Percentiles rank a stretch among this genome's conserved stretches.
These are phyloP conservation scores for Powellomyces hirtus DNA, from an alignment of 192 early-diverging fungal species.

Conservation along the genomic window DNA sequence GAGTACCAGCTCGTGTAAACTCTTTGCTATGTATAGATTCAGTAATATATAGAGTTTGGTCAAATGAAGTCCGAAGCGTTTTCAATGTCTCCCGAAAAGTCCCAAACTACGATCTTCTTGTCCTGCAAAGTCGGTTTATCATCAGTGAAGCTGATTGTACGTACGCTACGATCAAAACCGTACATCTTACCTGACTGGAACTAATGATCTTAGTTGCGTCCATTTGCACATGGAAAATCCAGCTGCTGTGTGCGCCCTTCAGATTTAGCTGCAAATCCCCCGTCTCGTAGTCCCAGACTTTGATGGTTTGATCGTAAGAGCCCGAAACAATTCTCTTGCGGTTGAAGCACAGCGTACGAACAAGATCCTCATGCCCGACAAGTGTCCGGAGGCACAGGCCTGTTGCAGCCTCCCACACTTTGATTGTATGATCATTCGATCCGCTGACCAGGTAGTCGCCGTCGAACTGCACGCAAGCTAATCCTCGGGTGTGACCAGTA, in stretches of 20 bases:
- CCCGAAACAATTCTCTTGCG: conserved; percentile 81
- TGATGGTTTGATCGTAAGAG: conserved; percentile 90
- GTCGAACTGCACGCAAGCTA: conserved; percentile 47
- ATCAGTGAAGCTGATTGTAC: too few relatives aligned
- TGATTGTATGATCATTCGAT: conserved; percentile 48
- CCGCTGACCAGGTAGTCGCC: conserved; percentile 38
- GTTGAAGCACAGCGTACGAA: conserved; percentile 87
- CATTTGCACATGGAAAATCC: conserved; percentile 97
- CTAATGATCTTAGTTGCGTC: conserved; percentile 77
- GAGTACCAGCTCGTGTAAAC: too few relatives aligned
- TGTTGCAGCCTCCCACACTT: conserved; percentile 43
- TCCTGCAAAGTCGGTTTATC: too few relatives aligned
- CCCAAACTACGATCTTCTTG: conserved; percentile 52
- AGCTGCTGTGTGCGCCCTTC: conserved; percentile 76
- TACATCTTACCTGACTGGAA: conserved; percentile 58
- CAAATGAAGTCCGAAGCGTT: conserved; percentile 17
- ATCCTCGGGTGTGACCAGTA: conserved; percentile 39
- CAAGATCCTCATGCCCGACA: conserved; percentile 80
- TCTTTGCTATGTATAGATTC: too few relatives aligned
- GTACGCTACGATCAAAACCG: background rate
- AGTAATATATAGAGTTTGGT: too few relatives aligned
- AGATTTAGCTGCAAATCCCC: conserved; percentile 75
- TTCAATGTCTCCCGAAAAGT: conserved; percentile 35
- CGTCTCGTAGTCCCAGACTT: conserved; percentile 87
- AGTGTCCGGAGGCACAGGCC: conserved; percentile 39